Percentiles rank a stretch among this genome's conserved stretches.
phyloP scores from a whole-genome alignment of 495 filamentous ascomycete species.

The Aspergillus coremiiformis region DNA sequence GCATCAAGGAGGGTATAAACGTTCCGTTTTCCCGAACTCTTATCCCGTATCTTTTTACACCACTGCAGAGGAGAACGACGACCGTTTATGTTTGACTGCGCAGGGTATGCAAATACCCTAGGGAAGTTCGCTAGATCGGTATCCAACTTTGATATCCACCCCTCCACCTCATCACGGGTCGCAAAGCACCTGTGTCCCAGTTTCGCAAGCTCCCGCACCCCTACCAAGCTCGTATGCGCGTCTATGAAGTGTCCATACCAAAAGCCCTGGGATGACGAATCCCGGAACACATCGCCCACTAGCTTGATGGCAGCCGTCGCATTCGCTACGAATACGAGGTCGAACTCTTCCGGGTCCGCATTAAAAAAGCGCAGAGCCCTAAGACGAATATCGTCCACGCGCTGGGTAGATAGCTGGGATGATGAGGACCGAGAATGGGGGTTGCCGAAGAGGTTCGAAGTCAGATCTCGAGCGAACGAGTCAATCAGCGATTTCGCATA shows the following conservation, averaged over 20 bases:
- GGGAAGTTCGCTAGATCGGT: slow-evolving; percentile 17
- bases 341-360: slow-evolving; percentile 75
- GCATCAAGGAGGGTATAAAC: slow-evolving; percentile 80
- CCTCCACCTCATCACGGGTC: slow-evolving; percentile 56
- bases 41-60: slow-evolving; percentile 48
- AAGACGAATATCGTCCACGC: slow-evolving; percentile 70
- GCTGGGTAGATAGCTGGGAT: slow-evolving; percentile 64
- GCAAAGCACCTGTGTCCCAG: slow-evolving; percentile 57
- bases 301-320: slow-evolving; percentile 88
- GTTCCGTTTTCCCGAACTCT: slow-evolving; percentile 7
- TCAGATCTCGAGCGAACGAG: slow-evolving; percentile 66
- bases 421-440: slow-evolving; percentile 82
- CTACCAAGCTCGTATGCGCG: slow-evolving; percentile 82
- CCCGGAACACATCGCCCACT: slow-evolving; percentile 66
- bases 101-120: slow-evolving; percentile 74
- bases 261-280: slow-evolving; percentile 54
- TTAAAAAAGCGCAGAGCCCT: slow-evolving; percentile 72
- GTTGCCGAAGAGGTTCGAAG: slow-evolving; percentile 76
- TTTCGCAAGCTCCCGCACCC: slow-evolving; percentile 64
- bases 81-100: slow-evolving; percentile 93
- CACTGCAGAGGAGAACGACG: slow-evolving; percentile 64
- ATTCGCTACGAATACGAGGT: slow-evolving; percentile 87
- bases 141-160: slow-evolving; percentile 49
- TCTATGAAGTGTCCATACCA: slow-evolving; percentile 79
- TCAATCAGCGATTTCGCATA: slow-evolving; percentile 79